Evolutionary conservation across 106 monocot species (phyloP), one percentile per base, ranked within the genome.

Genomic region (Dendrobium chrysotoxum): DNA sequence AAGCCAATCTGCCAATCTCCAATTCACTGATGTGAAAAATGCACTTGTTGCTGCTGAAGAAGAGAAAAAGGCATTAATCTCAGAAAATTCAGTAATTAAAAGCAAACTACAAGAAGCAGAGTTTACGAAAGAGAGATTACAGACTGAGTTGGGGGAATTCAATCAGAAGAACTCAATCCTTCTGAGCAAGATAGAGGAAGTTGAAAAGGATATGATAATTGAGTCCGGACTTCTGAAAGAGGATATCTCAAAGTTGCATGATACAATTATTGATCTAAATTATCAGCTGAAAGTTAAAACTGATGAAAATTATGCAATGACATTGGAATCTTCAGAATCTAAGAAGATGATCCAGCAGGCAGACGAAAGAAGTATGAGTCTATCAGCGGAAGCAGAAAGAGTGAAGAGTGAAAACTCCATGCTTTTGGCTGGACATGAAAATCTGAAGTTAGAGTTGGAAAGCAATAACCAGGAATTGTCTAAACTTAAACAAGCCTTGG

Each of bases 211-310:
- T 40, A 55, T 86, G 78, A 85, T 23, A 75, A 30, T 18, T n/a
- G 78, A 75, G 12, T 81, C 40, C 21, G 79, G 78, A 75, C 39
- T 75, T 7, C 30, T 86, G 44, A 82, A 85, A 79, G 83, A 81
- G 80, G 77, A 84, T 20, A 81, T 82, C 66, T 68, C 30, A 40
- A 82, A 86, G 45, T 46, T 88, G 42, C 47, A 46, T 23, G 75
- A 76, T 31, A 79, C 30, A 21, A 86, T 77, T 46, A 65, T 47
- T 58, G 83, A 79, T 80, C 44, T 93, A 71, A 83, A 84, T 38
- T 70, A 83, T 38, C 74, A 86, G 70, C 53, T 90, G 74, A 44
- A 80, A 78, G 75, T 79, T 23, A 88, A 84, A 80, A 67, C 70
- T 77, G 85, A 82, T 38, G 80, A 85, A 79, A 79, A 76, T 31